Percentiles rank a stretch among this genome's conserved stretches.
phyloP scores from a whole-genome alignment of 305 asterid species.

The Solanum hybrid region DNA sequence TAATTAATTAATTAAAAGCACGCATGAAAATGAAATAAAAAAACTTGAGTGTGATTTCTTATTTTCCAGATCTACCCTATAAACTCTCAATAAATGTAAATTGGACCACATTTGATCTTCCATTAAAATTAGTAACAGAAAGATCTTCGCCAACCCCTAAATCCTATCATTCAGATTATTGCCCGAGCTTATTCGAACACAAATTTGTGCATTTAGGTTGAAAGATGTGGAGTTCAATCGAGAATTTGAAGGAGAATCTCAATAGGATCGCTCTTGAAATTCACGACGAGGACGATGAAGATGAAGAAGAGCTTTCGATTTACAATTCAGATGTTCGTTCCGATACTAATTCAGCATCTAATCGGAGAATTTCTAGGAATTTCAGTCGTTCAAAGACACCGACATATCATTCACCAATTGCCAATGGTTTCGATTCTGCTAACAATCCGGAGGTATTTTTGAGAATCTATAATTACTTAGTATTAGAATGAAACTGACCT shows the following conservation, averaged over 20 bases:
- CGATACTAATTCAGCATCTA: constrained; percentile 20
- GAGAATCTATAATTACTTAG: background rate
- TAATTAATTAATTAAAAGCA: background rate
- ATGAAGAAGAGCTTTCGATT: constrained; percentile 48
- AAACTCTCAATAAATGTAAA: background rate
- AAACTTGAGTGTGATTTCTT: background rate
- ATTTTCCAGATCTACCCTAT: constrained; percentile 8
- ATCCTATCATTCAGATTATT: background rate
- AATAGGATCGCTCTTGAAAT: constrained; percentile 83
- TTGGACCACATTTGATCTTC: background rate
- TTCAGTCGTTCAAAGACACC: constrained; percentile 35
- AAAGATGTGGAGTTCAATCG: constrained; percentile 91
- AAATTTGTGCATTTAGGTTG: background rate
- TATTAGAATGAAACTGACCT: background rate
- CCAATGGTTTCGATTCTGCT: constrained; percentile 58
- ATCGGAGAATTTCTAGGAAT: constrained; percentile 53
- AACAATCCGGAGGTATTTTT: constrained; percentile 33
- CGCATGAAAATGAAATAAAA: background rate
- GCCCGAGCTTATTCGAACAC: background rate
- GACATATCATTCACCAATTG: constrained; percentile 39
- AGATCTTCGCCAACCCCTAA: background rate
- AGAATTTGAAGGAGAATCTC: constrained; percentile 76
- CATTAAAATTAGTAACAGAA: background rate
- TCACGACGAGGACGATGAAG: constrained; percentile 51
- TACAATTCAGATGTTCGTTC: constrained; percentile 42